Evolutionary conservation across 2,329 filamentous ascomycete genomes (phyloP), one percentile per base, ranked within the genome.

Genomic region (Ascosphaera apis): DNA sequence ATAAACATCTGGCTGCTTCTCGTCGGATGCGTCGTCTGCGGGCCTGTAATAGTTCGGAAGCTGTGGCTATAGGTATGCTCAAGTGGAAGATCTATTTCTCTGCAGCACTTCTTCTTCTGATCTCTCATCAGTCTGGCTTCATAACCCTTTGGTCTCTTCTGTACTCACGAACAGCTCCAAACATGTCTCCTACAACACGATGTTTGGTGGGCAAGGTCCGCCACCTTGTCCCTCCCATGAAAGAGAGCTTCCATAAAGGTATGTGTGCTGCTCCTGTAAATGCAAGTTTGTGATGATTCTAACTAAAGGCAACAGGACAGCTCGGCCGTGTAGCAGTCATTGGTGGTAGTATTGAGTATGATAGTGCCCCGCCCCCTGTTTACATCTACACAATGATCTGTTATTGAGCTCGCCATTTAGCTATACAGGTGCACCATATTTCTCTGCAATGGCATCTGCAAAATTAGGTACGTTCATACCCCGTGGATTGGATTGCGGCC

Each of bases 171-270:
- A 21, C 19, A 21, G 9, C 15, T 18, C 15, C 37, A 39, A 55
- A 62, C 15, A 77, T 82, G 67, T 74, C 76, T 41, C 58, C 68
- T 43, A 61, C 72, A 17, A 81, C 83, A 15, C 79, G 72, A 55
- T 72, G 78, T 46, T 62, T 91, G 36, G 63, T 98, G 39, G 59
- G 63, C 45, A 86, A 80, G 56, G 82, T 84, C 50, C 78, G 76
- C 65, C 81, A 76, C 53, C 77, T 98, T 62, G 70, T 98, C 40
- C 88, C 88, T 43, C 88, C 88, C 8, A 81, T 98, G 81, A 68
- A 93, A 37, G 80, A 88, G 52, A 80, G 71, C 51, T 95, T 95
- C 53, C 88, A 95, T 59, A 98, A 98, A 66, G 88, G 86, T 82
- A 51, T 32, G 11, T 33, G 27, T 28, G 31, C 5, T 4, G 9